These are phyloP conservation scores for Sherardia arvensis DNA, from an alignment of 257 asterid genomes.

Conservation along the genomic window DNA sequence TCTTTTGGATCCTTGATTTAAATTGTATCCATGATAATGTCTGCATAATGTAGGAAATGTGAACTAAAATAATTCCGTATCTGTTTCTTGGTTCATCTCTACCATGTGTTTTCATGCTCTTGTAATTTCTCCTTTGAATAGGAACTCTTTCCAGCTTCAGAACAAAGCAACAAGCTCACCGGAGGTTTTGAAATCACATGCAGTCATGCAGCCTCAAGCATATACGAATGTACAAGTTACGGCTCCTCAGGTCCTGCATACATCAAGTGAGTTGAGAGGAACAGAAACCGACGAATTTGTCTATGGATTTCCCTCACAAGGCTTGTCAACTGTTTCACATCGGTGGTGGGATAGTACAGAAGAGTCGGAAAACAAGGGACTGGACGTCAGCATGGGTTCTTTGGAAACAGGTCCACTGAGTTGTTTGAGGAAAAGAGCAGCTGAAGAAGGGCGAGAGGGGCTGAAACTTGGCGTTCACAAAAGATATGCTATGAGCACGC, in stretches of 20 bases:
- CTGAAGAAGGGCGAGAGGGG: conserved; percentile 40
- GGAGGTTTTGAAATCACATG: conserved; percentile 20
- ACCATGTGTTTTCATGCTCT: background rate
- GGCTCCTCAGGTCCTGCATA: conserved; percentile 17
- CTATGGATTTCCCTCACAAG: conserved; percentile 68
- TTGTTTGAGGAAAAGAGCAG: conserved; percentile 47
- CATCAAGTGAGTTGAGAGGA: conserved; percentile 24
- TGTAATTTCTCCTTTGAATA: conserved; percentile 5
- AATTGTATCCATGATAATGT: background rate
- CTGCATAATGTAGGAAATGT: too few species aligned
- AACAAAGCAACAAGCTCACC: conserved; percentile 21
- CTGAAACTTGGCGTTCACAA: conserved; percentile 42
- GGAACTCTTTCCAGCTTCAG: conserved; percentile 32
- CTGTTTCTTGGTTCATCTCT: background rate
- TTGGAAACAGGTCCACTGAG: conserved; percentile 23
- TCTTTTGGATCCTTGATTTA: background rate
- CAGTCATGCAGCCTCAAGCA: conserved; percentile 33
- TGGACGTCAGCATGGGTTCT: background rate
- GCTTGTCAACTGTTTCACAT: conserved; percentile 47
- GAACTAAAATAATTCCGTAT: background rate
- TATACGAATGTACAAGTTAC: conserved; percentile 24
- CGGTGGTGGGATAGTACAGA: conserved; percentile 47
- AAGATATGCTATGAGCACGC: conserved; percentile 21
- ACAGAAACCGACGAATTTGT: conserved; percentile 48
- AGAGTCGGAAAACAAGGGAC: background rate